These are phyloP conservation scores for Mimosa pudica DNA, from an alignment of 306 rosid genomes.

Conservation along the genomic window DNA sequence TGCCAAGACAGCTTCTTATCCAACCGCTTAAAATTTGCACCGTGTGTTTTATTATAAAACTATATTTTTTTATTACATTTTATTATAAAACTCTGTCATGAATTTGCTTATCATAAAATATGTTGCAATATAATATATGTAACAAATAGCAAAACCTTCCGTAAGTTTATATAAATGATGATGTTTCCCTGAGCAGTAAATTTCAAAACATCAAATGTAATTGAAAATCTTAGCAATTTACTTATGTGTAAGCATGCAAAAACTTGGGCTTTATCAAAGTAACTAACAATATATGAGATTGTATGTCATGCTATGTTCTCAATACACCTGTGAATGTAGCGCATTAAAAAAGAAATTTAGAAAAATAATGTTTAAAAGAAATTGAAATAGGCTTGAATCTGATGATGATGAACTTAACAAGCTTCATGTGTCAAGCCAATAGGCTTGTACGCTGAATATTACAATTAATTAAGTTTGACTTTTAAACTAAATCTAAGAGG, in stretches of 20 bases:
- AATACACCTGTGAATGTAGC: neutral
- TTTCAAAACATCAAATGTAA: no score
- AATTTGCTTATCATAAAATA: neutral
- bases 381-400: no score
- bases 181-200: neutral
- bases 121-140: neutral
- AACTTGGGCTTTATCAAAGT: neutral
- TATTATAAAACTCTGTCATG: neutral
- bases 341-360: no score
- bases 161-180: neutral
- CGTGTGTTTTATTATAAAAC: neutral
- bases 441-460: no score
- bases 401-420: no score
- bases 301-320: neutral
- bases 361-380: no score
- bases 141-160: neutral
- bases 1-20: constrained; percentile 13
- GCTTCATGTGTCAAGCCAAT: no score
- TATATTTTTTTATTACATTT: no score
- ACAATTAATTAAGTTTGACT: no score
- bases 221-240: neutral
- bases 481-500: no score
- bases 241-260: neutral
- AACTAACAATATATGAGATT: no score
- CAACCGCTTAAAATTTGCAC: neutral